A percentile compares a stretch with the other conserved stretches of the same genome.
phyloP scores from a whole-genome alignment of 441 rosid genomes.

The Erysimum pusillum region DNA sequence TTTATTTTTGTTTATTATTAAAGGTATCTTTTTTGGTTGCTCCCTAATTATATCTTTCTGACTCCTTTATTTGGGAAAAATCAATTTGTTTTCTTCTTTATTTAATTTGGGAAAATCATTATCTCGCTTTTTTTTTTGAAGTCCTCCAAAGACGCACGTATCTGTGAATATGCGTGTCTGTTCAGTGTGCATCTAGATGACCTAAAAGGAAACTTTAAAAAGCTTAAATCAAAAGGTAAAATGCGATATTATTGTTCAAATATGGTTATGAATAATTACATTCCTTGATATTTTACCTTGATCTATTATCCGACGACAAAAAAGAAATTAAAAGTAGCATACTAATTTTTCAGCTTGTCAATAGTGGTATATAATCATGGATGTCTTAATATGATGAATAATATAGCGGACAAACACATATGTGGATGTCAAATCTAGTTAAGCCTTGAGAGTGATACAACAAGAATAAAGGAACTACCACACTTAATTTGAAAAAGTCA shows the following conservation, averaged over 20 bases:
- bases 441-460: slow-evolving; percentile 40
- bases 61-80: slow-evolving; percentile 40
- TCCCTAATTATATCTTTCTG: slow-evolving; percentile 19
- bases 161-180: slow-evolving; percentile 46
- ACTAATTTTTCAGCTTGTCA: slow-evolving; percentile 2
- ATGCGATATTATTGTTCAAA: slow-evolving; percentile 22
- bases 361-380: not conserved
- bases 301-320: not conserved
- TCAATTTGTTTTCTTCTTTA: slow-evolving; percentile 23
- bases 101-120: slow-evolving; percentile 32
- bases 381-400: not conserved
- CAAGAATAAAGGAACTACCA: not conserved
- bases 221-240: not conserved
- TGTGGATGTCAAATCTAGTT: slow-evolving; percentile 40
- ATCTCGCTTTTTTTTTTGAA: slow-evolving; percentile 26
- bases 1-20: slow-evolving; percentile 33
- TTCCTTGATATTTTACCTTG: slow-evolving; percentile 13
- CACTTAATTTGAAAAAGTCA: slow-evolving; percentile 37
- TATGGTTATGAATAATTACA: slow-evolving; percentile 12
- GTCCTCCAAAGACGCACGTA: slow-evolving; percentile 44
- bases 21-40: slow-evolving; percentile 38
- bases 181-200: slow-evolving; percentile 40
- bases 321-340: not conserved
- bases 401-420: slow-evolving; percentile 25
- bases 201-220: not conserved